These are phyloP conservation scores for Penicillium atrosanguineum DNA, from an alignment of 495 filamentous ascomycete genomes.

Conservation along the genomic window DNA sequence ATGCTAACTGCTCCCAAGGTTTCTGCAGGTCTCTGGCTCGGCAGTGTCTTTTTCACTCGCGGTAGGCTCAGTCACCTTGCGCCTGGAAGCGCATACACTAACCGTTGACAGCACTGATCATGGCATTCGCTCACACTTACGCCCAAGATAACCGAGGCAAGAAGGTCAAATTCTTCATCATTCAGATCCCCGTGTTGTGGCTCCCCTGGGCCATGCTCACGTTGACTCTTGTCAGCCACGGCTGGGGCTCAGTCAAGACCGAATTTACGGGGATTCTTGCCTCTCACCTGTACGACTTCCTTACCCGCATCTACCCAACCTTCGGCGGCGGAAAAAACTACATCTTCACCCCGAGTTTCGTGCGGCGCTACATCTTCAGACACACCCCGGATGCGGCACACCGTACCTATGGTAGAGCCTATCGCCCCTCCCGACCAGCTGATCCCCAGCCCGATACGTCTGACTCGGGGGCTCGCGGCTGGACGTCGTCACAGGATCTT, in stretches of 20 bases:
- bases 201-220: slow-evolving; percentile 75
- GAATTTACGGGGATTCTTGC: slow-evolving; percentile 71
- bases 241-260: slow-evolving; percentile 44
- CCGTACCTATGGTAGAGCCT: slow-evolving; percentile 61
- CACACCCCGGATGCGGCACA: slow-evolving; percentile 27
- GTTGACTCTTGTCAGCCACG: slow-evolving; percentile 59
- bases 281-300: slow-evolving; percentile 82
- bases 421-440: slow-evolving; percentile 24
- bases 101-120: slow-evolving; percentile 59
- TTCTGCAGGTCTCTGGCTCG: slow-evolving; percentile 49
- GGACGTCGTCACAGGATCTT: slow-evolving; percentile 32
- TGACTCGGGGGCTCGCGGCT: slow-evolving; percentile 29
- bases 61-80: slow-evolving; percentile 34
- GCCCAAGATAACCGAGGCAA: slow-evolving; percentile 75
- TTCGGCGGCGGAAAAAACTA: slow-evolving; percentile 77
- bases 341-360: slow-evolving; percentile 63
- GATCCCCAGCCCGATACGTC: slow-evolving; percentile 5
- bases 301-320: slow-evolving; percentile 76
- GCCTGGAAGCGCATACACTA: slow-evolving; percentile 18
- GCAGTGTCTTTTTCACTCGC: slow-evolving; percentile 53
- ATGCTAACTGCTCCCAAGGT: slow-evolving; percentile 39
- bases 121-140: slow-evolving; percentile 78
- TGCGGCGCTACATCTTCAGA: slow-evolving; percentile 59
- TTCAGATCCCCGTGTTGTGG: slow-evolving; percentile 71
- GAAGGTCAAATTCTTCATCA: slow-evolving; percentile 68